These are phyloP conservation scores for Geum urbanum DNA, from an alignment of 306 rosid genomes.

Conservation along the genomic window DNA sequence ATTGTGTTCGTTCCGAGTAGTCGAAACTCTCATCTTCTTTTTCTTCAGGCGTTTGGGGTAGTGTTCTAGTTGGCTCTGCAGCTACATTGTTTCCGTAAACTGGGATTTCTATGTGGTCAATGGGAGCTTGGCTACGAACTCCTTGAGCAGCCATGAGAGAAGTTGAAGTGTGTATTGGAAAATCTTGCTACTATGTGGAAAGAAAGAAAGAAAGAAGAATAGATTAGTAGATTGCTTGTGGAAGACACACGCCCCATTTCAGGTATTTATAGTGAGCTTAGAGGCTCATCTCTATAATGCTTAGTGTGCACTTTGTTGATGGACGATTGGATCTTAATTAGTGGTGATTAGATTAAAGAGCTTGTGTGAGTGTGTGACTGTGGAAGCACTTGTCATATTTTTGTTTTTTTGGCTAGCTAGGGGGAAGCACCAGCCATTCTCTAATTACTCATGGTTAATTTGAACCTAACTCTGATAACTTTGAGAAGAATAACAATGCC, in stretches of 20 bases:
- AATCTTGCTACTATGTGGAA: not conserved
- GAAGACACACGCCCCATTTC: slow-evolving; percentile 32
- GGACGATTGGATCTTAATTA: slow-evolving; percentile 4
- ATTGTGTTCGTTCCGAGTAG: slow-evolving; percentile 44
- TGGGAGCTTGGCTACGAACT: slow-evolving; percentile 26
- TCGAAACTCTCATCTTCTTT: slow-evolving; percentile 18
- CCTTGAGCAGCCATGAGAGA: slow-evolving; percentile 42
- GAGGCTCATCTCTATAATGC: slow-evolving; percentile 11
- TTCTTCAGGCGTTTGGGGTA: slow-evolving; percentile 15
- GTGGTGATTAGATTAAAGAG: not conserved
- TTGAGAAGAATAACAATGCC: not conserved
- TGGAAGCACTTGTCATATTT: slow-evolving; percentile 32
- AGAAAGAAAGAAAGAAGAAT: slow-evolving; percentile 1
- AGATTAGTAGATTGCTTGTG: slow-evolving; percentile 28
- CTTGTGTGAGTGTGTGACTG: slow-evolving; percentile 4
- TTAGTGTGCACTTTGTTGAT: slow-evolving; percentile 14
- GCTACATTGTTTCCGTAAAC: slow-evolving; percentile 13
- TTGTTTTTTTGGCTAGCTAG: no score
- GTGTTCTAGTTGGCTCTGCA: slow-evolving; percentile 14
- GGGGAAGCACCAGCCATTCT: no score
- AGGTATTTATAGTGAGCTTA: slow-evolving; percentile 31
- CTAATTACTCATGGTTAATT: not conserved
- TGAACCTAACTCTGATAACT: not conserved
- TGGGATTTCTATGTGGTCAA: slow-evolving; percentile 39
- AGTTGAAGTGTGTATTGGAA: not conserved